phyloP scores from a whole-genome alignment of 192 early-diverging fungal genomes.

The Coemansia brasiliensis region DNA sequence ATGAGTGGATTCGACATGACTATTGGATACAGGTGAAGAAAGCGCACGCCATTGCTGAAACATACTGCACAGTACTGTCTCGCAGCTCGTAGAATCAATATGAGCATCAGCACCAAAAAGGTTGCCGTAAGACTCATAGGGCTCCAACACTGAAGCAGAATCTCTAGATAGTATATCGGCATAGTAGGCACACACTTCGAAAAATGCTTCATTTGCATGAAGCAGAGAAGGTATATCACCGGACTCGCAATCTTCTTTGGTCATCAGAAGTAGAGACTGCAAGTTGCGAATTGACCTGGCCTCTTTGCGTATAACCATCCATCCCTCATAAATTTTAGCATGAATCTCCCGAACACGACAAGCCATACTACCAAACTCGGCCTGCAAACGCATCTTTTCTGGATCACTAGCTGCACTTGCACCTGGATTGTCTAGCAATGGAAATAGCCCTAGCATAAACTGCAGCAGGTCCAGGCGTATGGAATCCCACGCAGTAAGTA shows the following conservation, averaged over 20 bases:
- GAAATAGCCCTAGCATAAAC: constrained; percentile 27
- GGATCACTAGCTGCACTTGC: constrained; percentile 11
- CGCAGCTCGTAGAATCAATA: constrained; percentile 4
- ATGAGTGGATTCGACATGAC: neutral
- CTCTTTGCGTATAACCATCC: constrained; percentile 2
- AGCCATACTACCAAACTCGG: constrained; percentile 43
- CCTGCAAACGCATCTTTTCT: constrained; percentile 19
- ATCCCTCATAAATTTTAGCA: constrained; percentile 2
- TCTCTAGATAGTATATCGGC: constrained; percentile 6
- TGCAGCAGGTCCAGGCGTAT: constrained; percentile 27
- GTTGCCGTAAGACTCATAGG: constrained; percentile 8
- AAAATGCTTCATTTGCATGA: constrained; percentile 21
- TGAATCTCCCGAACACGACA: constrained; percentile 18
- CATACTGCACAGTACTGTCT: constrained; percentile 8
- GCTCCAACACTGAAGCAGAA: constrained; percentile 6
- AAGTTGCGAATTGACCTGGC: constrained; percentile 8
- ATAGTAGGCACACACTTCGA: constrained; percentile 15
- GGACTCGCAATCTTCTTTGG: neutral
- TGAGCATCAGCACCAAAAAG: neutral
- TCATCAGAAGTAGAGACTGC: neutral
- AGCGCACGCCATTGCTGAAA: constrained; percentile 15
- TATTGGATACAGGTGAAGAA: neutral
- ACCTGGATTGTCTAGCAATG: constrained; percentile 2
- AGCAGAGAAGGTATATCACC: constrained; percentile 5
- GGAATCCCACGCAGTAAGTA: constrained; percentile 29